Percentiles rank a stretch among this genome's conserved stretches.
phyloP scores from a whole-genome alignment of 768 basidiomycete species.

The Leccinellum rugosiceps region DNA sequence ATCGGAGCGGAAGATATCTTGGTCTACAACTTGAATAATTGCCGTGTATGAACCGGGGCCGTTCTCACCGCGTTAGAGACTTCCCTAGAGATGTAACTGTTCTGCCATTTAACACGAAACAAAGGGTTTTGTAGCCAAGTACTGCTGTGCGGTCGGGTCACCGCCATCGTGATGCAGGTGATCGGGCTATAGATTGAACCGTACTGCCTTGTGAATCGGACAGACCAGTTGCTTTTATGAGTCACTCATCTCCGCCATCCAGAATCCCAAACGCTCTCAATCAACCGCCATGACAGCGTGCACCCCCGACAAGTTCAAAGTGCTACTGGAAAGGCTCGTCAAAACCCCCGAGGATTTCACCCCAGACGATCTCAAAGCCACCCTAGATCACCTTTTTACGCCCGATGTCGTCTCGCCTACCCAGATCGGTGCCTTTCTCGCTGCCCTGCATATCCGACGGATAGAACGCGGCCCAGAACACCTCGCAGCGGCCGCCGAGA shows the following conservation, averaged over 20 bases:
- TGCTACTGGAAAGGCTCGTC: constrained; percentile 72
- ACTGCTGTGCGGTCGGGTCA: neutral
- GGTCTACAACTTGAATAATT: constrained; percentile 89
- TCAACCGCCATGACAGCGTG: constrained; percentile 21
- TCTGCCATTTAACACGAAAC: neutral
- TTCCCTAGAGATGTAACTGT: neutral
- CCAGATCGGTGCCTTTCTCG: constrained; percentile 88
- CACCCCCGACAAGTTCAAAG: constrained; percentile 63
- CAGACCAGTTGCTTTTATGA: neutral
- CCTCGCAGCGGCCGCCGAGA: constrained; percentile 74
- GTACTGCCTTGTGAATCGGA: neutral
- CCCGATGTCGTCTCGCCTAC: constrained; percentile 60
- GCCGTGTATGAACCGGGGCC: constrained; percentile 59
- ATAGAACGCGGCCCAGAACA: constrained; percentile 74
- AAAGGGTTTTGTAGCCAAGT: neutral
- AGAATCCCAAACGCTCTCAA: neutral
- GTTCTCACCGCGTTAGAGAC: neutral
- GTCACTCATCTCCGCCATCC: neutral
- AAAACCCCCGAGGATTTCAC: constrained; percentile 82
- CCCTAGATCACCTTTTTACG: constrained; percentile 73
- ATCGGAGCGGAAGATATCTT: constrained; percentile 90
- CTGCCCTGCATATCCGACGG: constrained; percentile 76
- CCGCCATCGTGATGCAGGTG: neutral
- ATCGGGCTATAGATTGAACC: neutral
- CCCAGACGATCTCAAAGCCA: constrained; percentile 64